These are phyloP conservation scores for Croton laevigatus DNA, from an alignment of 441 rosid genomes.

Conservation along the genomic window DNA sequence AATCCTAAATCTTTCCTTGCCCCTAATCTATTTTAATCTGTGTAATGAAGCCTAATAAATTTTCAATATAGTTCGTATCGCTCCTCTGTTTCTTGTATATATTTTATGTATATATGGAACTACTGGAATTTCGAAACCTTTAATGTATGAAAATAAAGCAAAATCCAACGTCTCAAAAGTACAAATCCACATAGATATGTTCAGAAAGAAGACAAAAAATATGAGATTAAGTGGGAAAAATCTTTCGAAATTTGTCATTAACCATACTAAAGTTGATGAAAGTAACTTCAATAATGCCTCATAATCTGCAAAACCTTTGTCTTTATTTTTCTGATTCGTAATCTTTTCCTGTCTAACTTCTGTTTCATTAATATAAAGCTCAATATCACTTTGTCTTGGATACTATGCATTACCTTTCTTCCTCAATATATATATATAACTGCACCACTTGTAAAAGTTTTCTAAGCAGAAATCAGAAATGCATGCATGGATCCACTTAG, in stretches of 20 bases:
- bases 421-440: background rate
- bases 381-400: conserved; percentile 5
- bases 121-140: conserved; percentile 11
- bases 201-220: conserved; percentile 16
- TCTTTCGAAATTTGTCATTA: background rate
- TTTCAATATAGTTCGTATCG: no score
- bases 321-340: background rate
- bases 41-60: no score
- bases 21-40: no score
- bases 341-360: background rate
- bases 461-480: background rate
- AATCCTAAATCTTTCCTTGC: no score
- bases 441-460: background rate
- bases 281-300: no score
- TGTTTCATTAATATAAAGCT: conserved; percentile 15
- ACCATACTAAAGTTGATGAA: conserved; percentile 5
- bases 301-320: conserved; percentile 31
- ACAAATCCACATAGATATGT: conserved; percentile 16
- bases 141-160: background rate
- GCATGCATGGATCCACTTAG: background rate
- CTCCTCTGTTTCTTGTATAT: no score
- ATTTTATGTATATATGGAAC: background rate
- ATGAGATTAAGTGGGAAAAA: background rate
- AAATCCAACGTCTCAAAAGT: conserved; percentile 20
- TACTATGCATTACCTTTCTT: conserved; percentile 1